Evolutionary conservation across 768 basidiomycete genomes (phyloP), one percentile per base, ranked within the genome.

Genomic region (Crassisporium funariophilum): DNA sequence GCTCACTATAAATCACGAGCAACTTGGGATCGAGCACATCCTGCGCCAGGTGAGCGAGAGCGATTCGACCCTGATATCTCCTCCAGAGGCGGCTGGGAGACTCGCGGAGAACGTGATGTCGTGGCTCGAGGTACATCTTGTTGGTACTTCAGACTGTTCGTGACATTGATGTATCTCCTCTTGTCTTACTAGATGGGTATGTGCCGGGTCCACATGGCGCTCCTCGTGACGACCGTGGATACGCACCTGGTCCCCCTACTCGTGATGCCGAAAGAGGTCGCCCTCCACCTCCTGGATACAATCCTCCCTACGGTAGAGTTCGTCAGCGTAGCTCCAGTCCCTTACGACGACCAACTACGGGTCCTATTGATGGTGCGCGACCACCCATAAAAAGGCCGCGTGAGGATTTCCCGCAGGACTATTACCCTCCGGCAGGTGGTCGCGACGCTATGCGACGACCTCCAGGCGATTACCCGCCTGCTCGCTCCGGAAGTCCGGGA

Each of bases 241-340:
- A 55, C 46, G 40, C 44, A 12, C 56, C 53, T 25, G 52, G 53
- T 1, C 54, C 54, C 3, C 46, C 53, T 40, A 34, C 44, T 29
- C 70, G 49, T 50, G 69, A 46, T 53, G 62, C 45, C 5, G 55
- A 52, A 55, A 67, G 52, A 24, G 48, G 49, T 37, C 58, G 55
- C 4, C 55, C 54, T 19, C 54, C 62, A 4, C 57, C 62, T 5
- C 46, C 51, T 13, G 15, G 34, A 11, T 41, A 35, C 21, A 45
- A 44, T 13, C 50, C 62, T 16, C 49, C 56, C 12, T 73, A 69
- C 49, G 65, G 63, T n/a, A 70, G 76, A 4, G 67, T 76, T 16
- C 69, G 78, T n/a, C 67, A 53, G 9, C 68, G 76, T 33, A 79
- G 77, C 47, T 68, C 73, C 4, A 79, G 74, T 58, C 71, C 72